Percentiles rank a stretch among this genome's conserved stretches.
These are phyloP conservation scores for Ophiostoma sp. DNA, from an alignment of 2,329 filamentous ascomycete genomes.

Conservation along the genomic window DNA sequence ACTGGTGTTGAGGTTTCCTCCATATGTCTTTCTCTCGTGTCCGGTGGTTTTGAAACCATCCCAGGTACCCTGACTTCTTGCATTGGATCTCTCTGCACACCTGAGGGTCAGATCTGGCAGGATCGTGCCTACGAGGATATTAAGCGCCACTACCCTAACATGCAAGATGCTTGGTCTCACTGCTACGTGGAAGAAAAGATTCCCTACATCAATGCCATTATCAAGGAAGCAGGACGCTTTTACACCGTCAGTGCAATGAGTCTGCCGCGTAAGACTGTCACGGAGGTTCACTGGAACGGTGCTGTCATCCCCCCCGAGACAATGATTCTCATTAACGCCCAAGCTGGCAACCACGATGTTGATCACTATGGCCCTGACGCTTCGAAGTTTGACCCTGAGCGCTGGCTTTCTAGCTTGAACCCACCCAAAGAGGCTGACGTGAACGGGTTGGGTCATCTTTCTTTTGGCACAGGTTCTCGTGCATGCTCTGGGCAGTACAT, in stretches of 20 bases:
- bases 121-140: conserved; percentile 65
- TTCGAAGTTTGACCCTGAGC: conserved; percentile 60
- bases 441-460: conserved; percentile 56
- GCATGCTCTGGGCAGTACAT: conserved; percentile 61
- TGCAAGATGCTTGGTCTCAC: conserved; percentile 66
- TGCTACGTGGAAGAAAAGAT: conserved; percentile 70
- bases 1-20: conserved; percentile 56
- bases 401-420: conserved; percentile 48
- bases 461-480: conserved; percentile 57
- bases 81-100: conserved; percentile 66
- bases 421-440: conserved; percentile 21
- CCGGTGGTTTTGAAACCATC: conserved; percentile 74
- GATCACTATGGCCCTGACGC: conserved; percentile 59
- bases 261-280: conserved; percentile 65
- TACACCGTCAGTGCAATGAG: conserved; percentile 77
- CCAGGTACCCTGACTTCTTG: conserved; percentile 76
- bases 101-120: conserved; percentile 65
- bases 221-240: conserved; percentile 72
- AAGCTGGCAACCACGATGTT: conserved; percentile 67
- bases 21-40: conserved; percentile 71
- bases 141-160: conserved; percentile 62
- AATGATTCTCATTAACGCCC: conserved; percentile 75
- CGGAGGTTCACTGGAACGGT: conserved; percentile 64
- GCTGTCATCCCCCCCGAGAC: conserved; percentile 66
- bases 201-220: conserved; percentile 69